These are phyloP conservation scores for Leptodermis oblonga DNA, from an alignment of 257 asterid genomes.

Conservation along the genomic window DNA sequence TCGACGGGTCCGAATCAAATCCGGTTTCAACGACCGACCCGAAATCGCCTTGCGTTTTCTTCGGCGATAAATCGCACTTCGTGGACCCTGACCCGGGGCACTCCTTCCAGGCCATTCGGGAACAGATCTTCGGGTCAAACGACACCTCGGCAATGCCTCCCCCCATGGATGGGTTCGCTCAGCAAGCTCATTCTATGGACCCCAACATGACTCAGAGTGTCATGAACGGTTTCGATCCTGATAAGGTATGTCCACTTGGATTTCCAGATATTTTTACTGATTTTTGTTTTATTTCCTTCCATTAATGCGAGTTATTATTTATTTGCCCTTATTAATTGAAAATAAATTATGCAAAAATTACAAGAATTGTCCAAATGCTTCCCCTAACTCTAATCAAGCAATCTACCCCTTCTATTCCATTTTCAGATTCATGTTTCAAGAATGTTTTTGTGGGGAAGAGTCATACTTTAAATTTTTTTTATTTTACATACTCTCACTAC, in stretches of 20 bases:
- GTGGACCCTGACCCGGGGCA: conserved; percentile 98
- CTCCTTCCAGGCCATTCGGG: conserved; percentile 81
- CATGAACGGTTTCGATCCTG: conserved; percentile 82
- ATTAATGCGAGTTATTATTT: too few relatives aligned
- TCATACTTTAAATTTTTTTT: too few relatives aligned
- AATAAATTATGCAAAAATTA: too few relatives aligned
- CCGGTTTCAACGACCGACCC: conserved; percentile 43
- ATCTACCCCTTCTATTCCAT: too few relatives aligned
- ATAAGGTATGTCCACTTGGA: conserved; percentile 39
- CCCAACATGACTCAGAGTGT: conserved; percentile 59
- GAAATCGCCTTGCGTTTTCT: conserved; percentile 41
- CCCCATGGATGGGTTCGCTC: conserved; percentile 84
- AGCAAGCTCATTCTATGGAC: conserved; percentile 73
- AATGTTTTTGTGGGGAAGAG: too few relatives aligned
- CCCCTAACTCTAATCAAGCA: too few relatives aligned
- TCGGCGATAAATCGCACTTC: conserved; percentile 48
- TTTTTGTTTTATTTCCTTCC: not conserved
- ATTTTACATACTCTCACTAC: too few relatives aligned
- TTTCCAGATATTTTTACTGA: not conserved
- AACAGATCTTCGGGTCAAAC: conserved; percentile 75
- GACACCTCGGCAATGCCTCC: conserved; percentile 37
- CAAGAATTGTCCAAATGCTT: too few relatives aligned
- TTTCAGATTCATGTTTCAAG: too few relatives aligned
- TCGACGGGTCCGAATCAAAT: conserved; percentile 68
- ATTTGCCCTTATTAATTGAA: too few relatives aligned